Evolutionary conservation across 176 grass and related monocot species (phyloP).

Genomic region (Otatea glauca): DNA sequence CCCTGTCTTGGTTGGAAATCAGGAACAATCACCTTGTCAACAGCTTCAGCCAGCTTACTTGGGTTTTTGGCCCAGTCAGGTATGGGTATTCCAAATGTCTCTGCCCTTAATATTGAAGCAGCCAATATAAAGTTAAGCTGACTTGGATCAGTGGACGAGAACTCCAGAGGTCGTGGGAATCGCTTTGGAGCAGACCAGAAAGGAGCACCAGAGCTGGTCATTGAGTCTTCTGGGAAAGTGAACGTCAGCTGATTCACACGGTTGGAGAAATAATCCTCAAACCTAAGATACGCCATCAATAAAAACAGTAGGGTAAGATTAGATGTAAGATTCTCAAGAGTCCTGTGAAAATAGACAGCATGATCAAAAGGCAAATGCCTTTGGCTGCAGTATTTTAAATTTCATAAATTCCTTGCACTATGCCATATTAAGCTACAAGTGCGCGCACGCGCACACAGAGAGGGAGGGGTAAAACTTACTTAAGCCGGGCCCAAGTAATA

Average conservation of each 20-base stretch:
- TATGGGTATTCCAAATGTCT: slow-evolving; percentile 74
- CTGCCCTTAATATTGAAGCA: slow-evolving; percentile 79
- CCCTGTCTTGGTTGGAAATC: slow-evolving; percentile 81
- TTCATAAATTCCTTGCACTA: not conserved
- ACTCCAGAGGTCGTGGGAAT: slow-evolving; percentile 78
- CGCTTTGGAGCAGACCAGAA: slow-evolving; percentile 97
- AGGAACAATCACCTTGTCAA: slow-evolving; percentile 64
- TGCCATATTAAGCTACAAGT: not conserved
- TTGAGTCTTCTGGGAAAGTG: slow-evolving; percentile 86
- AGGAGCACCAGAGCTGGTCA: slow-evolving; percentile 78
- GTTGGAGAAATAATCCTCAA: slow-evolving; percentile 91
- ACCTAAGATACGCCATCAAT: slow-evolving; percentile 51
- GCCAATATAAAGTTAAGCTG: slow-evolving; percentile 72
- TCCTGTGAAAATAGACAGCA: not conserved
- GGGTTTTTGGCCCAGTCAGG: slow-evolving; percentile 75
- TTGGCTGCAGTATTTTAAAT: not conserved
- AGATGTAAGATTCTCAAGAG: not conserved
- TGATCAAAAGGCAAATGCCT: not conserved
- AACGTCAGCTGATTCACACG: slow-evolving; percentile 86
- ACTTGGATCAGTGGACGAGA: slow-evolving; percentile 62
- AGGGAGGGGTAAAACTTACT: slow-evolving; percentile 50
- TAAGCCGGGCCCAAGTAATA: slow-evolving; percentile 81
- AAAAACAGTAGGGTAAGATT: slow-evolving; percentile 39
- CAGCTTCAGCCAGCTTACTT: slow-evolving; percentile 73
- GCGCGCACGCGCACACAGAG: too few relatives aligned